Evolutionary conservation across 129 eudicot species (phyloP), one percentile per base, ranked within the genome.

Genomic region (Dittrichia graveolens): DNA sequence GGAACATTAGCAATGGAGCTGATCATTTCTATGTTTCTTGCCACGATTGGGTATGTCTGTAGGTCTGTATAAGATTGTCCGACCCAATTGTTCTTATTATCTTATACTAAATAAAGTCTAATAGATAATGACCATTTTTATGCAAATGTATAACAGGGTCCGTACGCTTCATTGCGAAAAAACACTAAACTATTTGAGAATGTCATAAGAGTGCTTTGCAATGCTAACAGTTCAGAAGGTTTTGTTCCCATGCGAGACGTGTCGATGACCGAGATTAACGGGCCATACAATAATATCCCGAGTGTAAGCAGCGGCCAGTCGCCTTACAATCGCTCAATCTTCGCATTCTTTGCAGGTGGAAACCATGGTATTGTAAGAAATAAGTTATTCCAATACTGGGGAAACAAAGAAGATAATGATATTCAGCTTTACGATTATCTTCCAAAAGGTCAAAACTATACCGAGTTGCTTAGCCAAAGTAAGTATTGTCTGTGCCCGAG

Each of bases 11-110:
- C 74, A 69, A 64, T 3, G 97, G 87, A 12, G 90, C 96, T 4
- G 97, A 91, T 79, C 97, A 91, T 46, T 88, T 91, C 87, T 82
- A 82, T 84, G 88, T 88, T n/a, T 81, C 97, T 52, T 91, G 97
- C 73, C 97, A 91, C 74, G 97, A 91, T 72, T 83, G 87, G 86
- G 86, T 82, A 81, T 16, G 79, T 67, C 8, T 3, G 18, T 65
- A 7, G n/a, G 13, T 47, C 4, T 47, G n/a, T 3, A 47, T 47
- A 14, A 34, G 34, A 44, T 44, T 44, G 48, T 44, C 9, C 0
- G 48, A 2, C 3, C 48, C 48, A 44, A 2, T 44, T 44, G 48
- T 6, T 52, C n/a, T 8, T 46, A 35, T n/a, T n/a, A n/a, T n/a
- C n/a, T n/a, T n/a, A n/a, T n/a, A n/a, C n/a, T n/a, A n/a, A n/a